phyloP scores from a whole-genome alignment of 441 rosid genomes.

The Euphorbia celastroides region DNA sequence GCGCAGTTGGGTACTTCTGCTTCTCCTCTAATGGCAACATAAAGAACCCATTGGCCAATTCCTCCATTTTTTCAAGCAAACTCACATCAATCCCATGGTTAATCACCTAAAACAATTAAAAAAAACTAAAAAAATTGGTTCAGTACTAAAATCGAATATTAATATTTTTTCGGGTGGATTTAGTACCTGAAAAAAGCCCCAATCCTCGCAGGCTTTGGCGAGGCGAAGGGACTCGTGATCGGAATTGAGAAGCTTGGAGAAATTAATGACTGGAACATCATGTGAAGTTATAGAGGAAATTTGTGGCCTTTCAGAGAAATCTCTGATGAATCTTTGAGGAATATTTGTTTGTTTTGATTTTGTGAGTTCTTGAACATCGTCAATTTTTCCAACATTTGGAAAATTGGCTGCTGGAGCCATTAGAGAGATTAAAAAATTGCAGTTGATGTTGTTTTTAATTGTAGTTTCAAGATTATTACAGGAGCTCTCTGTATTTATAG shows the following conservation, averaged over 20 bases:
- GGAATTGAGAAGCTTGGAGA: slow-evolving; percentile 25
- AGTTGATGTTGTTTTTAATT: too few species aligned
- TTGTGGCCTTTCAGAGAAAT: slow-evolving; percentile 26
- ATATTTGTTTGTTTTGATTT: slow-evolving; percentile 25
- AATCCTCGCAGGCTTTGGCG: slow-evolving; percentile 35
- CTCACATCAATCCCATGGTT: slow-evolving; percentile 37
- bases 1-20: slow-evolving; percentile 40
- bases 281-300: neutral
- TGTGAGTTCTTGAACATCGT: slow-evolving; percentile 45
- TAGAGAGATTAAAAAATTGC: neutral
- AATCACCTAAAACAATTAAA: slow-evolving; percentile 30
- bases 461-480: slow-evolving; percentile 1
- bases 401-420: slow-evolving; percentile 23
- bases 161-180: too few species aligned
- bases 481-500: slow-evolving; percentile 16
- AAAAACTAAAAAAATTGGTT: too few species aligned
- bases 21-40: slow-evolving; percentile 39
- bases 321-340: slow-evolving; percentile 38
- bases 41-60: slow-evolving; percentile 36
- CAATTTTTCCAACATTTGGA: slow-evolving; percentile 34
- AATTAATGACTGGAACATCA: slow-evolving; percentile 32
- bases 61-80: slow-evolving; percentile 34
- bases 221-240: slow-evolving; percentile 10
- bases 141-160: too few species aligned
- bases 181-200: slow-evolving; percentile 49